Percentiles rank a stretch among this genome's conserved stretches.
Evolutionary conservation across 441 rosid genomes (phyloP).

Genomic region (Corymbia calophylla): DNA sequence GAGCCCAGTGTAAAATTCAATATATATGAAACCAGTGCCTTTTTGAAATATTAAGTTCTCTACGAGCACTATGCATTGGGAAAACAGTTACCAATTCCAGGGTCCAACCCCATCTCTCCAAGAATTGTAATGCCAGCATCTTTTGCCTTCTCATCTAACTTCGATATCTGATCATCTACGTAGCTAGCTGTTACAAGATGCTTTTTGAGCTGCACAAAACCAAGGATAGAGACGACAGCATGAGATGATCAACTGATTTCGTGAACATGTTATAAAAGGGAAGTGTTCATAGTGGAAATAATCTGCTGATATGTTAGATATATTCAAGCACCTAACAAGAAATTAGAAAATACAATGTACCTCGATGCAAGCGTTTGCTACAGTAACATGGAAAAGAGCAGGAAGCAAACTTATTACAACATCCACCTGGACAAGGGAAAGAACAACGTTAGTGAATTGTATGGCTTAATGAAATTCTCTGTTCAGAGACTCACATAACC

Average conservation of each 20-base stretch:
- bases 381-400: slow-evolving; percentile 52
- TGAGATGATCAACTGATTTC: not conserved
- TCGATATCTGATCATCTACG: slow-evolving; percentile 63
- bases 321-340: not conserved
- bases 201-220: slow-evolving; percentile 59
- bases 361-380: slow-evolving; percentile 79
- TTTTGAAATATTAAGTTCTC: not conserved
- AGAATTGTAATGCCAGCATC: slow-evolving; percentile 73
- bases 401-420: slow-evolving; percentile 87
- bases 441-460: not conserved
- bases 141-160: slow-evolving; percentile 66
- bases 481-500: not conserved
- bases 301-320: not conserved
- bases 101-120: slow-evolving; percentile 96
- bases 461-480: not conserved
- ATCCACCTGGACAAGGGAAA: slow-evolving; percentile 52
- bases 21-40: not conserved
- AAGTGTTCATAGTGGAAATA: not conserved
- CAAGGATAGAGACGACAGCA: not conserved
- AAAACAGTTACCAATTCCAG: slow-evolving; percentile 68
- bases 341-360: slow-evolving; percentile 24
- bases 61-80: not conserved
- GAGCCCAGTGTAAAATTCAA: not conserved
- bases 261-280: not conserved
- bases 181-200: slow-evolving; percentile 97